phyloP scores from a whole-genome alignment of 1,139 yeast species.

The Geotrichum armillariae region DNA sequence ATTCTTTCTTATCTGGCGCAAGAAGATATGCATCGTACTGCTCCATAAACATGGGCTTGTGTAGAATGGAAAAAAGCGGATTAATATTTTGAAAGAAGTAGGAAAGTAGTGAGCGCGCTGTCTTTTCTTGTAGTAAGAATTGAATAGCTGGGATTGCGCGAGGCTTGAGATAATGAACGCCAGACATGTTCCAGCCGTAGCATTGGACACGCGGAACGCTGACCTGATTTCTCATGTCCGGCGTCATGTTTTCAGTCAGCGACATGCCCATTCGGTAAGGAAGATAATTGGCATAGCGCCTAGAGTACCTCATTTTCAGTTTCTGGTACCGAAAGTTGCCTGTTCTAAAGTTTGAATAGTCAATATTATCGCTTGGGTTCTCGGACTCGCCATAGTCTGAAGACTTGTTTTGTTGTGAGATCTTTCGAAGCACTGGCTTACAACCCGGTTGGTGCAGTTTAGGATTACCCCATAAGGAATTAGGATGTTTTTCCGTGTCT shows the following conservation, averaged over 20 bases:
- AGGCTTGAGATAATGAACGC: slow-evolving; percentile 50
- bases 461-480: neutral
- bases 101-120: slow-evolving; percentile 38
- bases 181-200: slow-evolving; percentile 69
- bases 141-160: slow-evolving; percentile 43
- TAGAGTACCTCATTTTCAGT: slow-evolving; percentile 18
- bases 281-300: slow-evolving; percentile 20
- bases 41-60: slow-evolving; percentile 54
- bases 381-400: slow-evolving; percentile 15
- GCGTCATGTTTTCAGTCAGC: slow-evolving; percentile 13
- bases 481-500: neutral
- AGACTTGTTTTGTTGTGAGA: neutral
- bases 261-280: slow-evolving; percentile 22
- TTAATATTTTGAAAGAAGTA: slow-evolving; percentile 54
- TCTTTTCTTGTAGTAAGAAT: slow-evolving; percentile 20
- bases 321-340: neutral
- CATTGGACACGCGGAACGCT: slow-evolving; percentile 56
- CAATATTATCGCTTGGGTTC: slow-evolving; percentile 8
- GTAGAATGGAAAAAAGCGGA: slow-evolving; percentile 55
- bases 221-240: slow-evolving; percentile 43
- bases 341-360: slow-evolving; percentile 2
- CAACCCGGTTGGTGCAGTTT: neutral
- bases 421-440: neutral
- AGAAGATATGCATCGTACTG: slow-evolving; percentile 47
- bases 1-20: slow-evolving; percentile 30